Conservation (phyloP, 495 filamentous ascomycete genomes). For the Polyplosphaeria fusca region DNA sequence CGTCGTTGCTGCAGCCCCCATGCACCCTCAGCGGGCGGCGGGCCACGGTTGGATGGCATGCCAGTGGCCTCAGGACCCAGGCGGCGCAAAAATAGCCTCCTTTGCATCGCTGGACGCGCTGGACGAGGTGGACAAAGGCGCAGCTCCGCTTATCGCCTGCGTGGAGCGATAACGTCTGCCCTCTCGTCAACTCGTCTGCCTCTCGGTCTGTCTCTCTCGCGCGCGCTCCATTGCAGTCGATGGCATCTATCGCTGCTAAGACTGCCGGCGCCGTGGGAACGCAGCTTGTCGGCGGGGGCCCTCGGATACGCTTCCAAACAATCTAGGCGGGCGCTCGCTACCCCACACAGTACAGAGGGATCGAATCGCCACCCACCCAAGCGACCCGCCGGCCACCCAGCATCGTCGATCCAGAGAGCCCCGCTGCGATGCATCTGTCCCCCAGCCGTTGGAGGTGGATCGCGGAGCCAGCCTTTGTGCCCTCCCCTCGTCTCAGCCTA, state of each 20-base stretch:
- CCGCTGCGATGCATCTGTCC: background rate
- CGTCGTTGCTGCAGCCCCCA: conserved; percentile 12
- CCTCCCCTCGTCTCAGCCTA: too few species aligned
- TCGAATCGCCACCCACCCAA: background rate
- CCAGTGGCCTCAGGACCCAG: background rate
- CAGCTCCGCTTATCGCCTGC: too few species aligned
- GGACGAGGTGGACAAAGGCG: too few species aligned
- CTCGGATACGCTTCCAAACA: background rate
- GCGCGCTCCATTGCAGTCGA: too few species aligned
- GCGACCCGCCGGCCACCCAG: too few species aligned
- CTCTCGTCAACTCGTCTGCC: too few species aligned
- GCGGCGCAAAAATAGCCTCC: conserved; percentile 6
- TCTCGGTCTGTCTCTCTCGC: too few species aligned
- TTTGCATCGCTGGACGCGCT: too few species aligned
- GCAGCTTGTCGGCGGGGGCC: too few species aligned
- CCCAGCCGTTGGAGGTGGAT: background rate
- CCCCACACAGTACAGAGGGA: background rate
- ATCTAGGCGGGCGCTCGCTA: background rate
- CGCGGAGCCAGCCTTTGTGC: background rate
- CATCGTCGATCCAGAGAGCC: conserved; percentile 1
- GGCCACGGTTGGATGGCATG: conserved; percentile 6
- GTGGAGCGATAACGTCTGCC: too few species aligned
- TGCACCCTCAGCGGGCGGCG: conserved; percentile 6
- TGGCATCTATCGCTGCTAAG: too few species aligned
- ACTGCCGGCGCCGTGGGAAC: too few species aligned